A percentile compares a stretch with the other conserved stretches of the same genome.
These are phyloP conservation scores for Diversispora eburnea DNA, from an alignment of 192 early-diverging fungal species.

Conservation along the genomic window DNA sequence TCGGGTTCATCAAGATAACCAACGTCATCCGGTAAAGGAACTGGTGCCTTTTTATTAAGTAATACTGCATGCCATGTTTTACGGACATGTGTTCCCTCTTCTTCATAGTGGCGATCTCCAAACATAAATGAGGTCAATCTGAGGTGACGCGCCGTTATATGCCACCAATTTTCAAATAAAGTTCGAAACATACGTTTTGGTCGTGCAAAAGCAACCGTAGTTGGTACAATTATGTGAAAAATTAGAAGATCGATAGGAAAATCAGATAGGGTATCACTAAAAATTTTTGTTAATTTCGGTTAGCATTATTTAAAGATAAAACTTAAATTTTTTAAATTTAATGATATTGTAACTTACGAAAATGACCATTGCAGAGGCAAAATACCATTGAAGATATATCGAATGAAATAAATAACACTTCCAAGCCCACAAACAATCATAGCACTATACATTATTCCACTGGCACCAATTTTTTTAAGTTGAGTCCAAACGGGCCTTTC, in stretches of 20 bases:
- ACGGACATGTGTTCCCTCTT: slow-evolving; percentile 68
- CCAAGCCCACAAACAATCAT: slow-evolving; percentile 78
- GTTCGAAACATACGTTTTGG: slow-evolving; percentile 56
- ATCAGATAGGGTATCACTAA: slow-evolving; percentile 66
- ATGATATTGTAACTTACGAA: slow-evolving; percentile 47
- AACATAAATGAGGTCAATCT: slow-evolving; percentile 85
- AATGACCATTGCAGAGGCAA: slow-evolving; percentile 66
- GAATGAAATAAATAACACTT: slow-evolving; percentile 40
- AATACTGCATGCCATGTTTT: slow-evolving; percentile 53
- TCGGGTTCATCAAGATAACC: slow-evolving; percentile 44
- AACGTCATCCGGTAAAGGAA: slow-evolving; percentile 52
- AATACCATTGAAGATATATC: slow-evolving; percentile 32
- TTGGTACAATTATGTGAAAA: slow-evolving; percentile 73
- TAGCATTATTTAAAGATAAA: not conserved
- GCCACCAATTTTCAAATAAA: slow-evolving; percentile 73
- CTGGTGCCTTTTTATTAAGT: slow-evolving; percentile 44
- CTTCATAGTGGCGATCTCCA: slow-evolving; percentile 59
- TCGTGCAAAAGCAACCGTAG: slow-evolving; percentile 53
- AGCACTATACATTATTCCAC: slow-evolving; percentile 79
- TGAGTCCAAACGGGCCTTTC: slow-evolving; percentile 73
- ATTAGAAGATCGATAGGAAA: slow-evolving; percentile 73
- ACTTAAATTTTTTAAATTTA: not conserved
- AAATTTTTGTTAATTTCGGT: not conserved
- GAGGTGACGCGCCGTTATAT: slow-evolving; percentile 52
- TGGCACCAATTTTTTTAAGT: slow-evolving; percentile 77